Evolutionary conservation across 2,329 filamentous ascomycete genomes (phyloP).

Genomic region (Colletotrichum kahawae): DNA sequence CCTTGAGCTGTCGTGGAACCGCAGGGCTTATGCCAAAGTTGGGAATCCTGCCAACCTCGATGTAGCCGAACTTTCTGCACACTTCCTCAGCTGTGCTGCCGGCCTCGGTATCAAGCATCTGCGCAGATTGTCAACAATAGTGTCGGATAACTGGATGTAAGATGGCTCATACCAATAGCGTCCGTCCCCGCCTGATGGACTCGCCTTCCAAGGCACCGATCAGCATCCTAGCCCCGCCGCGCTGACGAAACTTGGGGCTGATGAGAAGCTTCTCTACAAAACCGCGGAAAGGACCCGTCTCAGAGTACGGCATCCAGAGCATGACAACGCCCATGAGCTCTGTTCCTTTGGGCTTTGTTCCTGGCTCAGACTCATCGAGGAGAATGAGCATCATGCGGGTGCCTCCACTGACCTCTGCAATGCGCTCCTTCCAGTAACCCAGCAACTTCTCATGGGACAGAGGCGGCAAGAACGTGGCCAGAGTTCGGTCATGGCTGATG

Average conservation of each 20-base stretch:
- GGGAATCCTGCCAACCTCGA: conserved; percentile 59
- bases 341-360: conserved; percentile 41
- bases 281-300: conserved; percentile 62
- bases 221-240: conserved; percentile 56
- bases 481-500: conserved; percentile 61
- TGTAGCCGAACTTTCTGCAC: conserved; percentile 62
- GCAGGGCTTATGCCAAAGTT: conserved; percentile 55
- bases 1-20: conserved; percentile 46
- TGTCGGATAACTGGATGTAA: neutral
- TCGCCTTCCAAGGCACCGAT: conserved; percentile 61
- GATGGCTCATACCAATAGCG: conserved; percentile 51
- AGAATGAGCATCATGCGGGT: conserved; percentile 59
- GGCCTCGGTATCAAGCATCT: conserved; percentile 59
- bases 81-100: conserved; percentile 57
- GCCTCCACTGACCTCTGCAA: conserved; percentile 50
- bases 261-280: conserved; percentile 64
- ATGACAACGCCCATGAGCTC: conserved; percentile 62
- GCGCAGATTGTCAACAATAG: neutral
- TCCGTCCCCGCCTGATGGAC: conserved; percentile 52
- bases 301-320: conserved; percentile 53
- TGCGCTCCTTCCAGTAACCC: conserved; percentile 60
- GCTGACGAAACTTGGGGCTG: conserved; percentile 52
- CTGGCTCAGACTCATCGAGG: conserved; percentile 39
- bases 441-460: conserved; percentile 60
- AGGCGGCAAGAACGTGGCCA: conserved; percentile 65